Evolutionary conservation across 2,329 filamentous ascomycete species (phyloP).

Genomic region (Venturiaceae sp.): DNA sequence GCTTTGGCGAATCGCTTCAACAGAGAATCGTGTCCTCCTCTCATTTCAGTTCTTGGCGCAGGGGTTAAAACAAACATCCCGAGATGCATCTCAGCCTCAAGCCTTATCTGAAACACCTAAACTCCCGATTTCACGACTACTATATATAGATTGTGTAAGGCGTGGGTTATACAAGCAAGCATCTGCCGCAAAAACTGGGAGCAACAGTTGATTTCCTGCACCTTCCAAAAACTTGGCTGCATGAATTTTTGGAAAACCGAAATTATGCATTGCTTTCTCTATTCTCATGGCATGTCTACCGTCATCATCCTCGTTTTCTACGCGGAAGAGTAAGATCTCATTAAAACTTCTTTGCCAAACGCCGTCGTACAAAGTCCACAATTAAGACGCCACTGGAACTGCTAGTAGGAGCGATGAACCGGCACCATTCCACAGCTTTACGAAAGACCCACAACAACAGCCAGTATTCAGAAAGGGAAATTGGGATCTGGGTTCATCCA

Average conservation of each 20-base stretch:
- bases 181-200: too few species aligned
- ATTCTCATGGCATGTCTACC: neutral
- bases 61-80: neutral
- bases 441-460: neutral
- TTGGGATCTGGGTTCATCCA: slow-evolving; percentile 2
- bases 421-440: too few species aligned
- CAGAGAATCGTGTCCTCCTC: too few species aligned
- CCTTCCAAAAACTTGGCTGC: too few species aligned
- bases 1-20: neutral
- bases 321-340: neutral
- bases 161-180: too few species aligned
- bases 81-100: neutral
- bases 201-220: too few species aligned
- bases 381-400: neutral
- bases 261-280: neutral
- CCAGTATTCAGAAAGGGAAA: neutral
- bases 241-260: too few species aligned
- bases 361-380: neutral
- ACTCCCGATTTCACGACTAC: too few species aligned
- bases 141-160: too few species aligned
- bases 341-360: neutral
- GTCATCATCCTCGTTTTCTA: neutral
- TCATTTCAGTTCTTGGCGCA: too few species aligned
- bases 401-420: too few species aligned
- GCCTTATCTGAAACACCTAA: neutral